Percentiles rank a stretch among this genome's conserved stretches.
phyloP scores from a whole-genome alignment of 2,329 filamentous ascomycete species.

The Verticillium albo-atrum region DNA sequence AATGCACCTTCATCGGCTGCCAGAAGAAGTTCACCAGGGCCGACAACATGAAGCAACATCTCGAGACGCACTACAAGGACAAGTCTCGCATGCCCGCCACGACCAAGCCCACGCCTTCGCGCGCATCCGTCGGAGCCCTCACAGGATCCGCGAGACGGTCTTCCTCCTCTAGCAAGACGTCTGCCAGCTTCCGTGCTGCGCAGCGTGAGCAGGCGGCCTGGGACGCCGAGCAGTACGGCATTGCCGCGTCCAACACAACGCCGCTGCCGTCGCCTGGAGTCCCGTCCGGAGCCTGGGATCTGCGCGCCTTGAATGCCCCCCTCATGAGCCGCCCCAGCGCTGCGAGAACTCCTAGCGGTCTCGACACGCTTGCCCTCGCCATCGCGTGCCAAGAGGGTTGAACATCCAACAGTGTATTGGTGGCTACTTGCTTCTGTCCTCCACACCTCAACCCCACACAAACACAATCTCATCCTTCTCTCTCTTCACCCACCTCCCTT shows the following conservation, averaged over 20 bases:
- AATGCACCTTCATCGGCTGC: constrained; percentile 63
- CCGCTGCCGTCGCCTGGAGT: constrained; percentile 30
- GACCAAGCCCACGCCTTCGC: constrained; percentile 16
- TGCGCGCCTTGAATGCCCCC: constrained; percentile 39
- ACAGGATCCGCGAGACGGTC: constrained; percentile 24
- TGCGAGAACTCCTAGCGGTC: constrained; percentile 42
- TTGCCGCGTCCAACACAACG: constrained; percentile 19
- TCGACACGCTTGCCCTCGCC: constrained; percentile 51
- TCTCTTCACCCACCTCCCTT: not conserved
- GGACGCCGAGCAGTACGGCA: constrained; percentile 36
- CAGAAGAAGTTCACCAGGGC: constrained; percentile 76
- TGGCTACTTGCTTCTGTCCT: not conserved
- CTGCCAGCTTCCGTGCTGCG: constrained; percentile 21
- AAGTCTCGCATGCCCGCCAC: constrained; percentile 41
- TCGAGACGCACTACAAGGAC: constrained; percentile 70
- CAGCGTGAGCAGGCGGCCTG: constrained; percentile 28
- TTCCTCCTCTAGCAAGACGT: constrained; percentile 23
- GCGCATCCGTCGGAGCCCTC: constrained; percentile 14
- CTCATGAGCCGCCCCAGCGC: constrained; percentile 39
- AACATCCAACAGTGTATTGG: too few species aligned
- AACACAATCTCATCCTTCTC: not conserved
- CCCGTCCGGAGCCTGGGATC: constrained; percentile 37
- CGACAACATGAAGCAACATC: constrained; percentile 86
- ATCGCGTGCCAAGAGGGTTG: constrained; percentile 45
- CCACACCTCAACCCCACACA: not conserved